Evolutionary conservation across 768 basidiomycete species (phyloP).

Genomic region (Russula compacta): DNA sequence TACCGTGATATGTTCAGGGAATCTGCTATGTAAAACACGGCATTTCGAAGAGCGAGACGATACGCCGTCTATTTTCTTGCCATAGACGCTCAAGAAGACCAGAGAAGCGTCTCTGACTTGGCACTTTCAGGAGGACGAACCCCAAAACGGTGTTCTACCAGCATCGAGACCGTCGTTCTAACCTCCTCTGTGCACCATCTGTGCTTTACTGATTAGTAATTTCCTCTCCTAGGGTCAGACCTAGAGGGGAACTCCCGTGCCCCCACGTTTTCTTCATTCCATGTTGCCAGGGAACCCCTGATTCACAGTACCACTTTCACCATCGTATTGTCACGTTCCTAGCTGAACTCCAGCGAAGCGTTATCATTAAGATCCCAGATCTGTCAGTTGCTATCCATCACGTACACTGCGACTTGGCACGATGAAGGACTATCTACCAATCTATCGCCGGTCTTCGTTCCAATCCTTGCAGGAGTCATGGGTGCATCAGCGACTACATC

Average conservation of each 20-base stretch:
- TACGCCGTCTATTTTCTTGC: not conserved
- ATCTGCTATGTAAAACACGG: not conserved
- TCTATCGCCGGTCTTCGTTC: not conserved
- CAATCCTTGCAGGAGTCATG: not conserved
- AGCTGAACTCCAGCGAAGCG: not conserved
- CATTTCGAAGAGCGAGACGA: not conserved
- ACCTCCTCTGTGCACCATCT: not conserved
- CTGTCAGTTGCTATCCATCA: not conserved
- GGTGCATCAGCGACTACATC: not conserved
- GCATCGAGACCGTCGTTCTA: slow-evolving; percentile 1
- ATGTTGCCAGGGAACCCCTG: not conserved
- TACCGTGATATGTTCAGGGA: not conserved
- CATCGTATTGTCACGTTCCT: not conserved
- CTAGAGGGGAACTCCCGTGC: not conserved
- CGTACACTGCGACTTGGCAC: not conserved
- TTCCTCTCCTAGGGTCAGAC: not conserved
- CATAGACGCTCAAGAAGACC: not conserved
- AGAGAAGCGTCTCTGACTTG: not conserved
- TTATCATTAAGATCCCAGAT: not conserved
- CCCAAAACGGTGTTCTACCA: not conserved
- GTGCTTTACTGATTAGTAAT: not conserved
- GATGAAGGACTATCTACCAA: not conserved
- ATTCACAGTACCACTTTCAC: not conserved
- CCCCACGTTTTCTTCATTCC: not conserved
- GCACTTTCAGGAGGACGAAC: not conserved